Percentiles rank a stretch among this genome's conserved stretches.
Evolutionary conservation across 768 basidiomycete genomes (phyloP).

Genomic region (Rhodotorula taiwanensis): DNA sequence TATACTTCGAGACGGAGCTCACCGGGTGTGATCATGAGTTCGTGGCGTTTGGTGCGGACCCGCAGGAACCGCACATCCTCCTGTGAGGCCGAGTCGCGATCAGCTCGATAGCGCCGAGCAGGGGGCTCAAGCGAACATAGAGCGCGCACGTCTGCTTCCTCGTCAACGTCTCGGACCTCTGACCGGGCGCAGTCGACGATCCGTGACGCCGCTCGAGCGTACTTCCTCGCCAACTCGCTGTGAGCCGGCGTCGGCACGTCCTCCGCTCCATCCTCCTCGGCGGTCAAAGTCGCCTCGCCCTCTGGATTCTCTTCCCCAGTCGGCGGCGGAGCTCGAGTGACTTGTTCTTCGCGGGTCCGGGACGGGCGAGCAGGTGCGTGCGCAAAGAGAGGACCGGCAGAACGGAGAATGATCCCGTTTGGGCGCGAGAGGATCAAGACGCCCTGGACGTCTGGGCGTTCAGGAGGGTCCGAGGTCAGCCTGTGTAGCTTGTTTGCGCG

Average conservation of each 20-base stretch:
- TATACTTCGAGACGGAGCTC: no score
- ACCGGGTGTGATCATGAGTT: slow-evolving; percentile 50
- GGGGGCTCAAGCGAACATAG: no score
- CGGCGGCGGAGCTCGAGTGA: no score
- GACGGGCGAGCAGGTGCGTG: slow-evolving; percentile 12
- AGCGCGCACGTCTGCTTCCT: slow-evolving; percentile 42
- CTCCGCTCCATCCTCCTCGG: background rate
- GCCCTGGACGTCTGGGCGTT: slow-evolving; percentile 43
- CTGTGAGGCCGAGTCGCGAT: slow-evolving; percentile 34
- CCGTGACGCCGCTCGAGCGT: slow-evolving; percentile 26
- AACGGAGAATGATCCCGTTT: slow-evolving; percentile 35
- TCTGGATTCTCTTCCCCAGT: background rate
- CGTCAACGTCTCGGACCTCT: slow-evolving; percentile 40
- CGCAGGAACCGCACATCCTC: slow-evolving; percentile 47
- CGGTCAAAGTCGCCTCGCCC: background rate
- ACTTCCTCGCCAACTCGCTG: slow-evolving; percentile 26
- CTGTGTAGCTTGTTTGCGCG: background rate
- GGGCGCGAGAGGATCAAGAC: slow-evolving; percentile 44
- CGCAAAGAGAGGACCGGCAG: slow-evolving; percentile 34
- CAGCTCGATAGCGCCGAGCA: background rate
- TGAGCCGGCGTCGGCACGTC: slow-evolving; percentile 1
- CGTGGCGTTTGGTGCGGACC: slow-evolving; percentile 47
- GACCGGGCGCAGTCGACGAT: slow-evolving; percentile 40
- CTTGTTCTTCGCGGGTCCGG: background rate
- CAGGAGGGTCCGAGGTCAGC: no score